Base-by-base conservation (phyloP, 768 basidiomycete species). In the Pholiota molesta region DNA sequence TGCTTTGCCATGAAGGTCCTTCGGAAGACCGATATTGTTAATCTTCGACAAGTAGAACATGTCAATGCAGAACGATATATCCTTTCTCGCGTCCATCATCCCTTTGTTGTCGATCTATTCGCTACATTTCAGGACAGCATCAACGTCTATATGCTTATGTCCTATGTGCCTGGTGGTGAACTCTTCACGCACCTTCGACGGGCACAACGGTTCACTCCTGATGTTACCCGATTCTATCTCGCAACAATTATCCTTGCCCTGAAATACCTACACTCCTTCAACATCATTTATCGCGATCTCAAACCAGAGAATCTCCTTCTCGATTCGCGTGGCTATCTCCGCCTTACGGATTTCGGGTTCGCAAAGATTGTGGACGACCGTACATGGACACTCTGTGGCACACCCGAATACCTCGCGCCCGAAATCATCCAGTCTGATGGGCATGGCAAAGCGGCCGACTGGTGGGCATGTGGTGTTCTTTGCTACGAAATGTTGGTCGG, bases 401-500 rank as follows among this genome's bases (percentile, higher is more conserved):
- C 94, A 10, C 94, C 95, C 19, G 94, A 96, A 76, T 99, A 99
- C 72, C 88, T 99, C 39, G 97, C 97, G 2, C 97, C 97, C 19
- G 97, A 99, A 77, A 97, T 99, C 61, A 97, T 99, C 61, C 91
- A 97, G 70, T 95, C 94, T 6, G 95, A 97, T 64, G 97, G 97
- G 11, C 97, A 99, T 75, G 95, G 95, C 11, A 97, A 97, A 74
- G 95, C 96, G 9, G 96, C 95, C 6, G 97, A 99, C 73, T 99
- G 95, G 95, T 99, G 97, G 97, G 97, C 97, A 9, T 91, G 95
- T 69, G 97, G 97, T 19, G 92, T 99, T 51, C 81, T 99, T 37
- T 94, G 93, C 74, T 99, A 97, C 73, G 97, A 99, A 74, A 98
- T 99, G 95, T 86, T 99, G 47, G 97, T 97, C 33, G 97, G 97